These are phyloP conservation scores for Talaromyces stipitatus DNA, from an alignment of 495 filamentous ascomycete genomes.

Conservation along the genomic window DNA sequence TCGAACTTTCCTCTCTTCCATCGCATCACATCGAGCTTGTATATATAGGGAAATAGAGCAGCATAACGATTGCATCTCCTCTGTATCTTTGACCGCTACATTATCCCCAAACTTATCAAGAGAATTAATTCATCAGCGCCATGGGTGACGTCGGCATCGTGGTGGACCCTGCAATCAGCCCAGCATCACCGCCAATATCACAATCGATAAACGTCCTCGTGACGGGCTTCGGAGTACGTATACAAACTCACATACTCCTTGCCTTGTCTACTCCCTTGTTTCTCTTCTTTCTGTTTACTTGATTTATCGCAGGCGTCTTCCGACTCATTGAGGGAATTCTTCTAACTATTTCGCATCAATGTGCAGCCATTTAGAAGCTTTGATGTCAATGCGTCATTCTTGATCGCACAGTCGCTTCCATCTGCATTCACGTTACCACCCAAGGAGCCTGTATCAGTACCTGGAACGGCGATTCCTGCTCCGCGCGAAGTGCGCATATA, in stretches of 20 bases:
- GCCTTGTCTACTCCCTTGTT: constrained; percentile 8
- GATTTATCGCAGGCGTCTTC: too few relatives aligned
- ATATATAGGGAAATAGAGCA: not conserved
- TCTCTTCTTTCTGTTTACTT: not conserved
- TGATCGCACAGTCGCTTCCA: constrained; percentile 52
- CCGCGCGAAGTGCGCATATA: constrained; percentile 54
- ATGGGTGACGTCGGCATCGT: constrained; percentile 36
- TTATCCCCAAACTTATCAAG: not conserved
- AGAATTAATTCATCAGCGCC: not conserved
- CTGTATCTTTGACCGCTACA: constrained; percentile 2
- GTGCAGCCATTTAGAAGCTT: constrained; percentile 59
- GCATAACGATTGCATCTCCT: not conserved
- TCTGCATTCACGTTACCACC: constrained; percentile 21
- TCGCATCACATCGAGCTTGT: not conserved
- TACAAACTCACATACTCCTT: not conserved
- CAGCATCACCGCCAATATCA: constrained; percentile 8
- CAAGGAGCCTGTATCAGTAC: not conserved
- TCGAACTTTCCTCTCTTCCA: not conserved
- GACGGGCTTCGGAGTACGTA: constrained; percentile 66
- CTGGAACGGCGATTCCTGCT: not conserved
- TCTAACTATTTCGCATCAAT: constrained; percentile 4
- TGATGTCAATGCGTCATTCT: constrained; percentile 63
- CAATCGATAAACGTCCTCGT: constrained; percentile 58
- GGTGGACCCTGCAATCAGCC: constrained; percentile 11
- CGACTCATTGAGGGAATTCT: not conserved